phyloP scores from a whole-genome alignment of 2,329 filamentous ascomycete species.

The Colletotrichum sp. region DNA sequence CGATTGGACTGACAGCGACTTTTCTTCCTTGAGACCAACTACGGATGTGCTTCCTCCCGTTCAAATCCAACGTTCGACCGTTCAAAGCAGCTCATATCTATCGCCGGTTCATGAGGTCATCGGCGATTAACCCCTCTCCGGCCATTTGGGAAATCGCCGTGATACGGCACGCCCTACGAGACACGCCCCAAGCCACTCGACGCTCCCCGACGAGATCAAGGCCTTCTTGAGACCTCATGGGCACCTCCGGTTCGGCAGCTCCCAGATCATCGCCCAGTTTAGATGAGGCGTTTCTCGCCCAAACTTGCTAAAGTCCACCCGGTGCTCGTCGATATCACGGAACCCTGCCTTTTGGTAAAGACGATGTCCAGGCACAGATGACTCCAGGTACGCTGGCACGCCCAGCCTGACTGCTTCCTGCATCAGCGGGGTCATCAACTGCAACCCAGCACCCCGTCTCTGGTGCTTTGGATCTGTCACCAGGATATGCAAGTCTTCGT shows the following conservation, averaged over 20 bases:
- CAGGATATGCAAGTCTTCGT: slow-evolving; percentile 38
- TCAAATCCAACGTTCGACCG: background rate
- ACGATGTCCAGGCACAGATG: slow-evolving; percentile 31
- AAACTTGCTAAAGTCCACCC: slow-evolving; percentile 6
- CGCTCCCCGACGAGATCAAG: background rate
- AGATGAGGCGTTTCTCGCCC: background rate
- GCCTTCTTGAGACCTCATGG: background rate
- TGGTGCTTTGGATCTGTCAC: slow-evolving; percentile 42
- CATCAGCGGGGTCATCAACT: slow-evolving; percentile 38
- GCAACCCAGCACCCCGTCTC: slow-evolving; percentile 34
- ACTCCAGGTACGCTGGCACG: slow-evolving; percentile 40
- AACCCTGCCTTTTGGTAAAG: slow-evolving; percentile 41
- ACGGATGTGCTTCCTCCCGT: background rate
- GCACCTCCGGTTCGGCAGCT: slow-evolving; percentile 6
- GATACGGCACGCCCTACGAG: background rate
- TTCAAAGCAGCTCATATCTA: background rate
- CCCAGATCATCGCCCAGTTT: slow-evolving; percentile 22
- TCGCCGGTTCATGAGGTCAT: background rate
- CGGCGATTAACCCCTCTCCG: background rate
- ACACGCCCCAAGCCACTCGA: background rate
- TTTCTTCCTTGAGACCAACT: background rate
- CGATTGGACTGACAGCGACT: background rate
- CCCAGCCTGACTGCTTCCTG: slow-evolving; percentile 38
- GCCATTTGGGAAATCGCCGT: background rate
- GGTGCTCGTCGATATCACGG: slow-evolving; percentile 26